Base-by-base conservation (phyloP, 768 basidiomycete species). In the Strobilomyces dryophilus region DNA sequence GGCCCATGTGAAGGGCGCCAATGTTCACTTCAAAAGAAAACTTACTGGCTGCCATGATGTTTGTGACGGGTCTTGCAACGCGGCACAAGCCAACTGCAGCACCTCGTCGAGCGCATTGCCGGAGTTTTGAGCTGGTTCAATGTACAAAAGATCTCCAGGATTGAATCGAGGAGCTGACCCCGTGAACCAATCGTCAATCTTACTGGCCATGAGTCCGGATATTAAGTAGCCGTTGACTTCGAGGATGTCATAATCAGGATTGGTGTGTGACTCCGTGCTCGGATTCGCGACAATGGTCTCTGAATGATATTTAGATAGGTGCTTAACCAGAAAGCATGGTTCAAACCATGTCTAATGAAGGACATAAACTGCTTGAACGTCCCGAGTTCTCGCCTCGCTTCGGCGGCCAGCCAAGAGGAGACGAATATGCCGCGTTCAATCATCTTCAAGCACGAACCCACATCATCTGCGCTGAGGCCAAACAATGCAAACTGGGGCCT, bases 221-320 rank as follows among this genome's bases (percentile, higher is more conserved):
- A 80, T 81, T 61, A 92, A 75, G 67, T 92, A 92, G 58, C 83
- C 80, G 66, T 89, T 88, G 47, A 88, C 89, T 74, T 90, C 87
- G 47, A 91, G 74, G 55, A 85, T 77, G 67, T 92, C 90, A 64
- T 89, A 64, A 82, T 51, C 82, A 46, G 76, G 72, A 50, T 71
- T 69, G 55, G 72, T 60, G 44, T 72, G 77, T 46, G 73, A 68
- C 47, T 89, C 87, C 55, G 71, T 74, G 44, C 75, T 66, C 34
- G 79, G 70, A 62, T 81, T 84, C 53, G 76, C 72, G 52, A 78
- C 76, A 51, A 71, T 67, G 45, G 78, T 79, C 68, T 77, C 79
- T 78, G 61, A 50, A 54, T 31, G 57, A 57, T 6, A 58, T 51
- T 45, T 58, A 60, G 54, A 55, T 54, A 52, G 55, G 55, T 50